Evolutionary conservation across 176 grass and related monocot species (phyloP).

Genomic region (Lolium rigidum): DNA sequence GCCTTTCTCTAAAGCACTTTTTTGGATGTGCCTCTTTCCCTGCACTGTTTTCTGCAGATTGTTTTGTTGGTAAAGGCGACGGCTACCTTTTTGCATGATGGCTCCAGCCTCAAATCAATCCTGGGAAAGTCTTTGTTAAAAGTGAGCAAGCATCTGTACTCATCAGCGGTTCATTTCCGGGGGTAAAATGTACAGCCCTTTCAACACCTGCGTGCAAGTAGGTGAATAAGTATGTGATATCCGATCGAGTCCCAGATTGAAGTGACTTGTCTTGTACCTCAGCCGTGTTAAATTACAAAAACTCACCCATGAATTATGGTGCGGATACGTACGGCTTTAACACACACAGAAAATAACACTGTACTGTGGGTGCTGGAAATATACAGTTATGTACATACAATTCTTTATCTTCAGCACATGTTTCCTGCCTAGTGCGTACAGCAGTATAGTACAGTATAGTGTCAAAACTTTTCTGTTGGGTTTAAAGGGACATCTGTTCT

Average conservation of each 20-base stretch:
- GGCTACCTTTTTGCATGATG: conserved; percentile 38
- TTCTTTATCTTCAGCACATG: no score
- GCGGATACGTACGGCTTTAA: no score
- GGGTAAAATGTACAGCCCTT: neutral
- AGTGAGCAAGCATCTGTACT: neutral
- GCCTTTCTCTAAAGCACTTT: conserved; percentile 57
- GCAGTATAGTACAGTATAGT: no score
- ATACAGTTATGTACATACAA: no score
- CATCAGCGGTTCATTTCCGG: neutral
- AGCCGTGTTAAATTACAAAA: neutral
- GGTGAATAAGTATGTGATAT: neutral
- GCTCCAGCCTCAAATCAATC: neutral
- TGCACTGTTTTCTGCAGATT: conserved; percentile 38
- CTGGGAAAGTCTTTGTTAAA: conserved; percentile 34
- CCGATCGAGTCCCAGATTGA: neutral
- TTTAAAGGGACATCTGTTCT: no score
- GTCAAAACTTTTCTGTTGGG: no score
- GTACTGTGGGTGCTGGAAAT: no score
- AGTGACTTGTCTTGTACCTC: neutral
- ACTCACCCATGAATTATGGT: neutral
- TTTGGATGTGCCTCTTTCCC: conserved; percentile 34
- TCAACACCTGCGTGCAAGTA: neutral
- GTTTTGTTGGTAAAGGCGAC: conserved; percentile 13
- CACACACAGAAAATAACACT: no score
- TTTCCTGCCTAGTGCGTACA: no score